These are phyloP conservation scores for Cylindrodendrum hubeiense DNA, from an alignment of 2,329 filamentous ascomycete genomes.

Conservation along the genomic window DNA sequence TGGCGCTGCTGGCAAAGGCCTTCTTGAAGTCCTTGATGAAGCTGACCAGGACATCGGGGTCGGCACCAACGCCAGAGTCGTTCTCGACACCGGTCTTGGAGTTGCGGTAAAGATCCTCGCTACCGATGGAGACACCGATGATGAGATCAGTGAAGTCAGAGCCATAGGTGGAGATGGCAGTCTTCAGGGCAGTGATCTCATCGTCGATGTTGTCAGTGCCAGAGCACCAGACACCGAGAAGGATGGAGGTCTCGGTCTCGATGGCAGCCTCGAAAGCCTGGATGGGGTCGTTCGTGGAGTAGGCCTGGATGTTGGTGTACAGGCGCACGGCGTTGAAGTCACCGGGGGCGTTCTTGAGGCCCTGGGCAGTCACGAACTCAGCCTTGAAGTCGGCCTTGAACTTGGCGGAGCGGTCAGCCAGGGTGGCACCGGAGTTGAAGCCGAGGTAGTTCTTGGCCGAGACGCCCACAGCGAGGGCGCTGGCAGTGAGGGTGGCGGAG, in stretches of 20 bases:
- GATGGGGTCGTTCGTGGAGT: constrained; percentile 80
- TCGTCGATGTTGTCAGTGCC: constrained; percentile 66
- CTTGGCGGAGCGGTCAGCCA: constrained; percentile 63
- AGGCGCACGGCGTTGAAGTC: constrained; percentile 71
- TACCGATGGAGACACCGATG: constrained; percentile 74
- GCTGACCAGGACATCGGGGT: constrained; percentile 69
- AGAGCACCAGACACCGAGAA: constrained; percentile 75
- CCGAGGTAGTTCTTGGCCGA: constrained; percentile 63
- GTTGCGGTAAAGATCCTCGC: constrained; percentile 75
- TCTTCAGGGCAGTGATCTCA: constrained; percentile 71
- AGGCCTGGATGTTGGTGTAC: constrained; percentile 76
- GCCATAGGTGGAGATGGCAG: constrained; percentile 67
- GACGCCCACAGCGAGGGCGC: constrained; percentile 54
- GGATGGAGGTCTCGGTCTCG: constrained; percentile 69
- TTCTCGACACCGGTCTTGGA: constrained; percentile 72
- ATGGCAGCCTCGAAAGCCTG: constrained; percentile 82
- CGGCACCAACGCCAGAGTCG: constrained; percentile 70
- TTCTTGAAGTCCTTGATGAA: constrained; percentile 76
- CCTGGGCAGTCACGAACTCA: constrained; percentile 58
- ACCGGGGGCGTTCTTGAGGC: constrained; percentile 57
- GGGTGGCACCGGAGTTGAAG: constrained; percentile 65
- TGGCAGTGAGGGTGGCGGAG: constrained; percentile 52
- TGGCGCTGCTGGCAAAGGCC: constrained; percentile 61
- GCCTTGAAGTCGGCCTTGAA: constrained; percentile 62
- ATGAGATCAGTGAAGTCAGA: constrained; percentile 66